These are phyloP conservation scores for Alternaria metachromatica DNA, from an alignment of 2,329 filamentous ascomycete genomes.

Conservation along the genomic window DNA sequence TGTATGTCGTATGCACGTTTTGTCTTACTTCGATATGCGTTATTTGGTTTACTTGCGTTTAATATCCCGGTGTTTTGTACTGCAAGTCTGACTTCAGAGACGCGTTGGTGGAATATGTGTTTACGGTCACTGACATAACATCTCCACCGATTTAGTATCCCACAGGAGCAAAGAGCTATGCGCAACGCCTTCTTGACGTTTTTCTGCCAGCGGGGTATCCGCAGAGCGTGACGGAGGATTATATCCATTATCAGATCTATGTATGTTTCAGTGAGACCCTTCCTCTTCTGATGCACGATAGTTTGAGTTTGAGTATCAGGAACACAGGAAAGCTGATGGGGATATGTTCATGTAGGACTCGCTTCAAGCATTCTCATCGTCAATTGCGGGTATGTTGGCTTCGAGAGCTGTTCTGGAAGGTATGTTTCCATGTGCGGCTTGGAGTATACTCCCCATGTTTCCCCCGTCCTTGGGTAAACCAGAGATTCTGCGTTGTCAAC, in stretches of 20 bases:
- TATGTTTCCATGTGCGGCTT: slow-evolving; percentile 30
- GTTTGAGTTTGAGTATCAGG: neutral
- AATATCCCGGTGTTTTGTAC: neutral
- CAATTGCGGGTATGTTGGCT: slow-evolving; percentile 79
- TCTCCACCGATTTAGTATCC: slow-evolving; percentile 5
- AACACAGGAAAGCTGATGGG: slow-evolving; percentile 23
- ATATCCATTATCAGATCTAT: slow-evolving; percentile 77
- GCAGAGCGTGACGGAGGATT: slow-evolving; percentile 83
- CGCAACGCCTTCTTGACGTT: slow-evolving; percentile 65
- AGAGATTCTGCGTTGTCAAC: neutral
- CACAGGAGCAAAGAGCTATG: slow-evolving; percentile 13
- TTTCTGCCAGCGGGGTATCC: slow-evolving; percentile 91
- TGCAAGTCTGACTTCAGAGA: neutral
- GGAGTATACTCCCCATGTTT: neutral
- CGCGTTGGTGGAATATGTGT: neutral
- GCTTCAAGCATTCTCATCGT: slow-evolving; percentile 82
- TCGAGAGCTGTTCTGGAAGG: slow-evolving; percentile 82
- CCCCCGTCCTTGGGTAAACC: neutral
- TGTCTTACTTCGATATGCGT: neutral
- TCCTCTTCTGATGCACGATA: neutral
- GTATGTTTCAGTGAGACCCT: slow-evolving; percentile 27
- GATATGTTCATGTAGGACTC: slow-evolving; percentile 64
- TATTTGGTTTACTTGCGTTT: neutral
- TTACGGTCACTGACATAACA: neutral
- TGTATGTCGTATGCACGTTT: slow-evolving; percentile 34